Evolutionary conservation across 2,329 filamentous ascomycete genomes (phyloP), one percentile per base, ranked within the genome.

Genomic region (Aspergillus hortae): DNA sequence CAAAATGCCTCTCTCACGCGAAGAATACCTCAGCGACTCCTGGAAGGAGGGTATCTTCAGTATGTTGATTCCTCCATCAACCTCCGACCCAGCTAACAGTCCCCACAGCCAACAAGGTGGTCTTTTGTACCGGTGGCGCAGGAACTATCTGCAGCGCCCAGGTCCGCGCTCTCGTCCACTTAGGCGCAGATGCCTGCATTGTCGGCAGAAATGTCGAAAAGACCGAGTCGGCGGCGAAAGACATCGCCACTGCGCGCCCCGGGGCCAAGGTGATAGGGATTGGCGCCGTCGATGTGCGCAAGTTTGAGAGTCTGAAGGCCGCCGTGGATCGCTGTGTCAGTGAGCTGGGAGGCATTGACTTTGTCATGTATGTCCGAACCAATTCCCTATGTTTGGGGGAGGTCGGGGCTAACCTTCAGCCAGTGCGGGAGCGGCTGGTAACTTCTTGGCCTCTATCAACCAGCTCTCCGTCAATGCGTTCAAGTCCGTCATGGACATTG

Each of bases 401-500:
- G 9, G 6, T 41, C 11, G 11, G 23, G 3, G 44, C 55, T 67
- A 41, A 63, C 45, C 7, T 32, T 44, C 23, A 46, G 49, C 63
- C 63, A 94, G 89, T 68, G 92, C 92, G 17, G 94, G 94, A 46
- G 94, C 94, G 12, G 94, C 94, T 15, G 94, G 94, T 53, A 99
- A 99, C 73, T 99, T 97, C 72, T 80, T 99, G 19, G 88, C 90
- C 0, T 88, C 92, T 4, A 87, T 97, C 54, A 82, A 87, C 38
- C 87, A 87, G 56, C 82, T 97, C 46, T 90, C 85, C 38, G 75
- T 88, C 53, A 97, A 97, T 67, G 94, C 90, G 3, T 95, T 99
- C 84, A 95, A 92, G 72, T 80, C 89, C 0, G 94, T 99, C 59
- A 92, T 97, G 64, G 94, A 97, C 56, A 99, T 99, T 65, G 94